These are phyloP conservation scores for Fusarium sulawesiense DNA, from an alignment of 2,329 filamentous ascomycete genomes.

Conservation along the genomic window DNA sequence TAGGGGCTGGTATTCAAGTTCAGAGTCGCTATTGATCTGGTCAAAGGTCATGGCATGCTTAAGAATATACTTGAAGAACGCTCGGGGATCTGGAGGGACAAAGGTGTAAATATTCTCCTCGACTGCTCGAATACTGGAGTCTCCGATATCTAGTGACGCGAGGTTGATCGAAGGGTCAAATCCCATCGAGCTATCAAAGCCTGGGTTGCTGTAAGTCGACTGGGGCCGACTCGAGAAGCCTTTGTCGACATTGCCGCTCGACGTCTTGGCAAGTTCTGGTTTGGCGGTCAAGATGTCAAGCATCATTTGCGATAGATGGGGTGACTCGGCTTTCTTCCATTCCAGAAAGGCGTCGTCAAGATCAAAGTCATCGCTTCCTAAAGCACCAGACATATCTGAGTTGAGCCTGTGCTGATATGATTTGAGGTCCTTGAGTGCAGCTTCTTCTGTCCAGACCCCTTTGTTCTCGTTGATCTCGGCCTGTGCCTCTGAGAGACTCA, in stretches of 20 bases:
- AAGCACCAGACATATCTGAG: slow-evolving; percentile 78
- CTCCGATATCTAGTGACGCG: slow-evolving; percentile 71
- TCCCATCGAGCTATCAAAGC: slow-evolving; percentile 58
- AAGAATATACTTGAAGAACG: slow-evolving; percentile 85
- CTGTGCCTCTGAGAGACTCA: slow-evolving; percentile 83
- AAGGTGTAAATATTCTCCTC: slow-evolving; percentile 83
- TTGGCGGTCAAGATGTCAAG: slow-evolving; percentile 87
- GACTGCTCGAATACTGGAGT: slow-evolving; percentile 63
- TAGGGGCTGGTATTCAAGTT: slow-evolving; percentile 64
- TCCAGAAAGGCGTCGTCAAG: slow-evolving; percentile 85
- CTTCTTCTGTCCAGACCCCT: slow-evolving; percentile 88
- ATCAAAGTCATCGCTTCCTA: slow-evolving; percentile 89
- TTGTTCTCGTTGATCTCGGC: slow-evolving; percentile 86
- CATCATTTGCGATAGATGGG: slow-evolving; percentile 93
- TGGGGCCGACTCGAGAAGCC: slow-evolving; percentile 63
- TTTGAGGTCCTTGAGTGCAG: slow-evolving; percentile 90
- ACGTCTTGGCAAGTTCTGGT: slow-evolving; percentile 84
- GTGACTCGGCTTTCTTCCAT: slow-evolving; percentile 91
- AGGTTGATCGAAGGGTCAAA: slow-evolving; percentile 77
- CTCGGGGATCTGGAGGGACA: slow-evolving; percentile 85
- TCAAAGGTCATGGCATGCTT: slow-evolving; percentile 78
- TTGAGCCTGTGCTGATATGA: slow-evolving; percentile 91
- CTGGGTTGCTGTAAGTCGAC: slow-evolving; percentile 62
- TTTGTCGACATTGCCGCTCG: slow-evolving; percentile 69
- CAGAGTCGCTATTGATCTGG: slow-evolving; percentile 65